A percentile compares a stretch with the other conserved stretches of the same genome.
Evolutionary conservation across 2,329 filamentous ascomycete genomes (phyloP).

Genomic region (Biscogniauxia marginata): DNA sequence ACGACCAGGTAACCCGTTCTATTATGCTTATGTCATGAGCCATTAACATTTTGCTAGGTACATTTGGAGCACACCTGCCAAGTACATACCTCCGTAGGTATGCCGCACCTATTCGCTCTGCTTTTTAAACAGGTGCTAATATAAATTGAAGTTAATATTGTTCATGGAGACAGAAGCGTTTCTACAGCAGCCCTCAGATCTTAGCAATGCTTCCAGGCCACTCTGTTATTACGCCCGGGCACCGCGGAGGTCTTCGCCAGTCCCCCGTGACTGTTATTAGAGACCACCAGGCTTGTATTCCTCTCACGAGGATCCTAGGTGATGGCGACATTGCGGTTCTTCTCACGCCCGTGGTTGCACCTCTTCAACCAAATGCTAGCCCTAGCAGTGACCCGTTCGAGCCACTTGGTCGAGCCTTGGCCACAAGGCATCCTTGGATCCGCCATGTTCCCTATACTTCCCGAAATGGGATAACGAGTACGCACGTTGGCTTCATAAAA

Average conservation of each 20-base stretch:
- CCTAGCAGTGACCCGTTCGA: slow-evolving; percentile 68
- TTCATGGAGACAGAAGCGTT: slow-evolving; percentile 25
- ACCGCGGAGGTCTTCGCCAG: slow-evolving; percentile 30
- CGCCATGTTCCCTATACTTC: slow-evolving; percentile 72
- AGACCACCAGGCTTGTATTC: slow-evolving; percentile 41
- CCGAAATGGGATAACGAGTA: slow-evolving; percentile 59
- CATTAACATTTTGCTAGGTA: slow-evolving; percentile 20
- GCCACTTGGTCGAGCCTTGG: slow-evolving; percentile 63
- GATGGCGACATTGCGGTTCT: slow-evolving; percentile 59
- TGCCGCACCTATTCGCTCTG: neutral
- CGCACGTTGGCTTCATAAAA: slow-evolving; percentile 62
- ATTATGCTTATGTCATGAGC: slow-evolving; percentile 26
- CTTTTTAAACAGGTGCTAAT: slow-evolving; percentile 14
- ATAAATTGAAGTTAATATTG: slow-evolving; percentile 13
- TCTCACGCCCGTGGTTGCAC: slow-evolving; percentile 56
- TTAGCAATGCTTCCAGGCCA: slow-evolving; percentile 33
- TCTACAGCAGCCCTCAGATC: slow-evolving; percentile 21
- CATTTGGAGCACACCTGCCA: slow-evolving; percentile 17
- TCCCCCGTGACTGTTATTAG: slow-evolving; percentile 29
- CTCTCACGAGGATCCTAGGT: slow-evolving; percentile 44
- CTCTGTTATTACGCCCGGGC: slow-evolving; percentile 26
- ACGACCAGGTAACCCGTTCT: slow-evolving; percentile 7
- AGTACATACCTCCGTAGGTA: slow-evolving; percentile 6
- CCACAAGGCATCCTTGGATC: slow-evolving; percentile 57
- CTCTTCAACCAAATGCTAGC: slow-evolving; percentile 39